Evolutionary conservation across 2,329 filamentous ascomycete genomes (phyloP).

Genomic region (Leptographium lundbergii): DNA sequence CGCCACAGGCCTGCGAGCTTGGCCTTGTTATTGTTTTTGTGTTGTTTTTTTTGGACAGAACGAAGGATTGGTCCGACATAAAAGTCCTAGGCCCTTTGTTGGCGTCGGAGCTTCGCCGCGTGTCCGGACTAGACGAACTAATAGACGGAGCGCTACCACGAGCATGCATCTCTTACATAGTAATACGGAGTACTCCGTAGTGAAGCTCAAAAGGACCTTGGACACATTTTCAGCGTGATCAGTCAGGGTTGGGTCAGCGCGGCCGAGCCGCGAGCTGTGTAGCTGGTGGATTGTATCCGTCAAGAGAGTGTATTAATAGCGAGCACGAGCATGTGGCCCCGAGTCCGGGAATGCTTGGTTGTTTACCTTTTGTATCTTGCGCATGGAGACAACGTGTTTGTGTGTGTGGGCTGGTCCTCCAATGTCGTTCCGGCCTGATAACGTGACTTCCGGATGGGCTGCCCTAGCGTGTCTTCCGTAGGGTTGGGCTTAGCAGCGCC

Average conservation of each 20-base stretch:
- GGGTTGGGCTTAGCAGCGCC: neutral
- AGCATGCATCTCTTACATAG: no score
- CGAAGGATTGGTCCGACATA: neutral
- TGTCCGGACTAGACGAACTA: neutral
- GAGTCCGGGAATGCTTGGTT: neutral
- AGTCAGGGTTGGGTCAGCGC: neutral
- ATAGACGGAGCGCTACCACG: neutral
- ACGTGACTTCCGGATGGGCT: neutral
- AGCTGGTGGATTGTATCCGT: no score
- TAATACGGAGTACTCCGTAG: no score
- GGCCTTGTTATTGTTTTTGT: no score
- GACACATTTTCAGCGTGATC: neutral
- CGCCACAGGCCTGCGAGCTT: no score
- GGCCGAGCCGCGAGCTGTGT: neutral
- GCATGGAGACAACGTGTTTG: neutral
- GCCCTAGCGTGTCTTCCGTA: neutral
- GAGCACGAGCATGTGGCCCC: no score
- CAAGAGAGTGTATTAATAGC: no score
- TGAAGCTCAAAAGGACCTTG: neutral
- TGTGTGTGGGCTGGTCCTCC: neutral
- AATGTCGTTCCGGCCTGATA: neutral
- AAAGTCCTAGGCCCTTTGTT: neutral
- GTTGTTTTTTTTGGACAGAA: no score
- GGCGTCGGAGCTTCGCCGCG: neutral
- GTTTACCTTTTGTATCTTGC: neutral